Conservation (phyloP, 768 basidiomycete species). For the Boletus barrowsii region DNA sequence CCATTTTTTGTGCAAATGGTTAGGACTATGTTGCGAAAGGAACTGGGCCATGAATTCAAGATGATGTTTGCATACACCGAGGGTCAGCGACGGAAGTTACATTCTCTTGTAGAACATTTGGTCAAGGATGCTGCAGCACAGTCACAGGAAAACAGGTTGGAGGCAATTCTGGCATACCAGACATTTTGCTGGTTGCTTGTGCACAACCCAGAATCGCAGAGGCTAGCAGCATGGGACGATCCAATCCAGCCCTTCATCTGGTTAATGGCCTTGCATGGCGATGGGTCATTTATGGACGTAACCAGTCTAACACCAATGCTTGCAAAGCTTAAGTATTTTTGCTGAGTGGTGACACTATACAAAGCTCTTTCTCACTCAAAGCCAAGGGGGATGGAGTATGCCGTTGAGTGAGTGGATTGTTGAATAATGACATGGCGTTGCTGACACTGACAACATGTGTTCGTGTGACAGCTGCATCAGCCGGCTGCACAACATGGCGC, state of each 20-base stretch:
- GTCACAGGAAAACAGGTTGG: no score
- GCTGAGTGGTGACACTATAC: no score
- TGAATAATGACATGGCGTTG: no score
- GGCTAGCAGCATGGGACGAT: not conserved
- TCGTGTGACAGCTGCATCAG: no score
- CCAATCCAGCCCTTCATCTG: not conserved
- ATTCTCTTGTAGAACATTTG: not conserved
- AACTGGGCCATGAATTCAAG: not conserved
- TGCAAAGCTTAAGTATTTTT: conserved; percentile 6
- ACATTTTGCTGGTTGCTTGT: not conserved
- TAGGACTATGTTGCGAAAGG: not conserved
- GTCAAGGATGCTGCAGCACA: no score
- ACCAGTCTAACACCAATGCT: not conserved
- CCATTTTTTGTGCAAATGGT: not conserved
- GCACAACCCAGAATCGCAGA: not conserved
- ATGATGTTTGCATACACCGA: not conserved
- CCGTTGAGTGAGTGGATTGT: no score
- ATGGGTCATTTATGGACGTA: conserved; percentile 1
- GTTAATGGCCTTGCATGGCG: not conserved
- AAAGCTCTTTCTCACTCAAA: no score
- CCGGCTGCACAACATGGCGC: not conserved
- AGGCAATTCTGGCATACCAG: not conserved
- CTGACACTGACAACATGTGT: no score
- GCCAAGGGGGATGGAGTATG: no score
- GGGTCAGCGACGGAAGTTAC: no score